These are phyloP conservation scores for Chimonanthus praecox DNA, from an alignment of 164 flowering plant genomes.

Conservation along the genomic window DNA sequence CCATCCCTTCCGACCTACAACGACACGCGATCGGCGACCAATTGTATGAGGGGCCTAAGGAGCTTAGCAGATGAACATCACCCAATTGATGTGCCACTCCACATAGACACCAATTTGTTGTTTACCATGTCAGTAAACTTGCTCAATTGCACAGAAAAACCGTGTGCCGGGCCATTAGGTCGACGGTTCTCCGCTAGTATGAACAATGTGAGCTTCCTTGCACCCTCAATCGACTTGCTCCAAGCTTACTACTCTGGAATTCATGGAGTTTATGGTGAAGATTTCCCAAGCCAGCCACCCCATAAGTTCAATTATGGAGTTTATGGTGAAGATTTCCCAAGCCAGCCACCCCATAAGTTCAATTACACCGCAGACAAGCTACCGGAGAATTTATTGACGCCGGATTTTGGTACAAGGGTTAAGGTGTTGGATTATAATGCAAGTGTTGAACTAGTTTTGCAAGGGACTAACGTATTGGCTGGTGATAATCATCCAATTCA, in stretches of 20 bases:
- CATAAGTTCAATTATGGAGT: slow-evolving; percentile 37
- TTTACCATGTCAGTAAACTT: slow-evolving; percentile 13
- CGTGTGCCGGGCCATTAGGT: slow-evolving; percentile 30
- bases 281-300: too few species aligned
- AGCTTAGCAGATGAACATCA: slow-evolving; percentile 19
- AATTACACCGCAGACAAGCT: slow-evolving; percentile 32
- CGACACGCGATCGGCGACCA: slow-evolving; percentile 5
- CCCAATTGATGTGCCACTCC: slow-evolving; percentile 17
- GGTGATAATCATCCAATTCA: slow-evolving; percentile 49
- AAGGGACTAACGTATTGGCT: slow-evolving; percentile 37
- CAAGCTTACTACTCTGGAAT: slow-evolving; percentile 37
- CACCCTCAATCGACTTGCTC: slow-evolving; percentile 31
- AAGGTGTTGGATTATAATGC: slow-evolving; percentile 28
- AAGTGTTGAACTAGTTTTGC: slow-evolving; percentile 39
- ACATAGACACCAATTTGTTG: slow-evolving; percentile 1
- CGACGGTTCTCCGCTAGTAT: slow-evolving; percentile 36
- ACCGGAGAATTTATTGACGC: slow-evolving; percentile 11
- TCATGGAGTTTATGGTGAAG: slow-evolving; percentile 23
- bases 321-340: slow-evolving; percentile 31
- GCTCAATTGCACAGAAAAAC: slow-evolving; percentile 4
- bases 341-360: slow-evolving; percentile 25
- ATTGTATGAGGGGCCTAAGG: slow-evolving; percentile 7
- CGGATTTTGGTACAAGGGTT: slow-evolving; percentile 35
- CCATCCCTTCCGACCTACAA: slow-evolving; percentile 10
- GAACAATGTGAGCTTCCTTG: slow-evolving; percentile 48